Percentiles rank a stretch among this genome's conserved stretches.
Conservation (phyloP, 495 filamentous ascomycete genomes). For the Podospora bellae-mahoneyi region DNA sequence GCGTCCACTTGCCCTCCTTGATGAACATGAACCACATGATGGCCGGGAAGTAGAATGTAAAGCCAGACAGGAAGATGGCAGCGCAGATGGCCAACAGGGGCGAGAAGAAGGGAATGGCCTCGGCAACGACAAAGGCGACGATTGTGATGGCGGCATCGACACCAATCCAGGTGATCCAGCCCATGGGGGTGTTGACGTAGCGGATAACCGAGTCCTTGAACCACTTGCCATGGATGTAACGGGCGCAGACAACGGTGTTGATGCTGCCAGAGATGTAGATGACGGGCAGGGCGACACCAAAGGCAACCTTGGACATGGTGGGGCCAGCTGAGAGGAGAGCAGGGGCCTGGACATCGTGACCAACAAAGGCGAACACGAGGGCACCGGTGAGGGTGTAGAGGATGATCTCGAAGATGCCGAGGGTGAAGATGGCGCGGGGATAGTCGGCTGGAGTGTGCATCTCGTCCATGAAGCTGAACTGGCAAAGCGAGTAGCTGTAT, state of each 20-base stretch:
- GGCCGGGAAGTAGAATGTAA: slow-evolving; percentile 63
- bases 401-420: slow-evolving; percentile 61
- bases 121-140: slow-evolving; percentile 67
- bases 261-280: slow-evolving; percentile 68
- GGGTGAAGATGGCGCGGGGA: slow-evolving; percentile 61
- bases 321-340: slow-evolving; percentile 63
- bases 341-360: slow-evolving; percentile 63
- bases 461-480: slow-evolving; percentile 74
- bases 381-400: slow-evolving; percentile 66
- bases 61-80: slow-evolving; percentile 60
- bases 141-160: slow-evolving; percentile 59
- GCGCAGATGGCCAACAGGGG: slow-evolving; percentile 60
- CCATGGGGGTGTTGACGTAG: slow-evolving; percentile 59
- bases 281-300: slow-evolving; percentile 76
- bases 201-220: slow-evolving; percentile 54
- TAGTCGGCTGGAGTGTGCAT: slow-evolving; percentile 67
- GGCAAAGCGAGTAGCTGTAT: slow-evolving; percentile 65
- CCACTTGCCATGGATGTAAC: slow-evolving; percentile 64
- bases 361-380: slow-evolving; percentile 71
- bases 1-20: slow-evolving; percentile 50
- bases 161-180: slow-evolving; percentile 56
- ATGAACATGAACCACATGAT: slow-evolving; percentile 64
- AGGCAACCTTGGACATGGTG: slow-evolving; percentile 66
- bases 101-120: slow-evolving; percentile 70
- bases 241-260: slow-evolving; percentile 55